Percentiles rank a stretch among this genome's conserved stretches.
These are phyloP conservation scores for Suillus hirtellus DNA, from an alignment of 768 basidiomycete species.

Conservation along the genomic window DNA sequence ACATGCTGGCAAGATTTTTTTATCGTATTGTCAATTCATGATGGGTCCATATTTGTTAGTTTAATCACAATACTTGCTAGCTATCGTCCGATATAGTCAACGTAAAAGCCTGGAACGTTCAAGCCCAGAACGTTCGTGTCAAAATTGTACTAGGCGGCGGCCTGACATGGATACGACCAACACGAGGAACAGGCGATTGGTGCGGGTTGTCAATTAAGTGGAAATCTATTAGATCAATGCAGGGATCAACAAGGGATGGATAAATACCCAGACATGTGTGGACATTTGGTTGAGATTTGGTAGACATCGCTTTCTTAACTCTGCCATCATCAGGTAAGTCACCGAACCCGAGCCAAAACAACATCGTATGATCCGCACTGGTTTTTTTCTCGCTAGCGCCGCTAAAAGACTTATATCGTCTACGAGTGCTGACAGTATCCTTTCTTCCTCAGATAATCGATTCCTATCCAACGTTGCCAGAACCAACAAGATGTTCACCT, in stretches of 20 bases:
- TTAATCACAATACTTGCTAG: slow-evolving; percentile 14
- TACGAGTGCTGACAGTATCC: slow-evolving; percentile 18
- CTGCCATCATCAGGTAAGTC: slow-evolving; percentile 24
- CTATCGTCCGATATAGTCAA: background rate
- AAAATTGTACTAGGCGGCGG: slow-evolving; percentile 4
- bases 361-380: slow-evolving; percentile 12
- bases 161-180: background rate
- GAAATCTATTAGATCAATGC: too few species aligned
- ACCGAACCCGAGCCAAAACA: slow-evolving; percentile 6
- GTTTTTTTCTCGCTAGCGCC: slow-evolving; percentile 14
- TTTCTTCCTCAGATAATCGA: slow-evolving; percentile 13
- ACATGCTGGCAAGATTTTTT: slow-evolving; percentile 18
- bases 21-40: slow-evolving; percentile 27
- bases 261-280: slow-evolving; percentile 2
- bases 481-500: slow-evolving; percentile 47
- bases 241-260: background rate
- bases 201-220: background rate
- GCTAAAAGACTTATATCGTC: slow-evolving; percentile 20
- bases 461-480: slow-evolving; percentile 12
- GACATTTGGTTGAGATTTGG: background rate
- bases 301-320: slow-evolving; percentile 5
- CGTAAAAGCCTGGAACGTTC: slow-evolving; percentile 16
- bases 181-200: slow-evolving; percentile 16
- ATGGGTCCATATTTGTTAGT: slow-evolving; percentile 15
- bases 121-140: slow-evolving; percentile 29